Evolutionary conservation across 2,329 filamentous ascomycete species (phyloP).

Genomic region (Moelleriella libera): DNA sequence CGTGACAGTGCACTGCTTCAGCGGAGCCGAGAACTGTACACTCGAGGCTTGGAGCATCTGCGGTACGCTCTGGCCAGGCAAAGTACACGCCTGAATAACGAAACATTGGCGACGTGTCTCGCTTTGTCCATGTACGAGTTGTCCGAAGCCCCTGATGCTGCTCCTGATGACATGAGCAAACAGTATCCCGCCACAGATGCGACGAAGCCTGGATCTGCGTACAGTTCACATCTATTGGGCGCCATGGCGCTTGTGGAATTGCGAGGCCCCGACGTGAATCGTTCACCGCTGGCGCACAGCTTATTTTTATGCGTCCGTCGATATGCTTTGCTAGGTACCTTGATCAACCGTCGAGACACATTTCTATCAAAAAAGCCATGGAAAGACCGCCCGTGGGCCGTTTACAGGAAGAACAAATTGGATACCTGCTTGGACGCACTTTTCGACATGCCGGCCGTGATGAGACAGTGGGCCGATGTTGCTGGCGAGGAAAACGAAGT

Average conservation of each 20-base stretch:
- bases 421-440: slow-evolving; percentile 4
- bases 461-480: slow-evolving; percentile 1
- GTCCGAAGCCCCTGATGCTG: slow-evolving; percentile 1
- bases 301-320: slow-evolving; percentile 4
- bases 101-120: slow-evolving; percentile 4
- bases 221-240: slow-evolving; percentile 3
- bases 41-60: slow-evolving; percentile 2
- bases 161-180: background rate
- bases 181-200: background rate
- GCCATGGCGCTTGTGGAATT: slow-evolving; percentile 4
- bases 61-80: slow-evolving; percentile 1
- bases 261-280: slow-evolving; percentile 3
- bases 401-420: slow-evolving; percentile 4
- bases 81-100: slow-evolving; percentile 1
- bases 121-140: slow-evolving; percentile 4
- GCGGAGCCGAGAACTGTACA: slow-evolving; percentile 3
- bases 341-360: slow-evolving; percentile 1
- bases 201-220: background rate
- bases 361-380: slow-evolving; percentile 2
- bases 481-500: background rate
- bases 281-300: slow-evolving; percentile 4
- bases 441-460: slow-evolving; percentile 2
- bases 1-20: background rate
- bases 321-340: background rate
- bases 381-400: slow-evolving; percentile 2